These are phyloP conservation scores for Sporisorium sorghi DNA, from an alignment of 1,284 basidiomycete species.

Conservation along the genomic window DNA sequence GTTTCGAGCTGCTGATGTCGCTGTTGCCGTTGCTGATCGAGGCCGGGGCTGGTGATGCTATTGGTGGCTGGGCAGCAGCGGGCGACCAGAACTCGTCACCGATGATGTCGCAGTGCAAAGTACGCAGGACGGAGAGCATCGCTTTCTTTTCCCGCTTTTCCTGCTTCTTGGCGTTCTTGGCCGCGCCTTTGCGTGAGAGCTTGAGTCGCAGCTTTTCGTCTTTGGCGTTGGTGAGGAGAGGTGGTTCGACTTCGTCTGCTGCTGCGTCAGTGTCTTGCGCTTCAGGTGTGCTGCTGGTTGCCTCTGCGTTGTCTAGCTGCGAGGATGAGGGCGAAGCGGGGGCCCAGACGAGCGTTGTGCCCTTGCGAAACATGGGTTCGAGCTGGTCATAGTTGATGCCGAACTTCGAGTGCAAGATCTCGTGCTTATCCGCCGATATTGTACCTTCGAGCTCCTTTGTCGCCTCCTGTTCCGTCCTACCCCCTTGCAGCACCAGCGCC, in stretches of 20 bases:
- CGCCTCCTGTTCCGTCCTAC: constrained; percentile 81
- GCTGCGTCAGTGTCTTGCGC: background rate
- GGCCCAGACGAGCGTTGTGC: constrained; percentile 81
- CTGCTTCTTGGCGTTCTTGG: constrained; percentile 34
- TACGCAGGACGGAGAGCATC: constrained; percentile 46
- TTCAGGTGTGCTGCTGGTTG: background rate
- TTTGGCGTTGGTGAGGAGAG: constrained; percentile 30
- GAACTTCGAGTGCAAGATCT: constrained; percentile 85
- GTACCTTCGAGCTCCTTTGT: constrained; percentile 82
- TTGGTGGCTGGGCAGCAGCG: background rate
- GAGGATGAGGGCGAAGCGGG: background rate
- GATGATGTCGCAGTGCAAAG: constrained; percentile 67
- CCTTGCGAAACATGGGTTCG: constrained; percentile 82
- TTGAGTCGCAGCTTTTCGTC: constrained; percentile 34
- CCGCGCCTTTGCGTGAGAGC: constrained; percentile 23
- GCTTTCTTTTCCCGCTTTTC: constrained; percentile 39
- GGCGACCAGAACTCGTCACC: constrained; percentile 60
- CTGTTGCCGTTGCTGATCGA: constrained; percentile 37
- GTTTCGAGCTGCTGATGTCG: constrained; percentile 9
- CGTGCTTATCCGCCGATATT: constrained; percentile 86
- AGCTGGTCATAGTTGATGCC: constrained; percentile 88
- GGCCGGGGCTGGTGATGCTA: background rate
- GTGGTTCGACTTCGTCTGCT: background rate
- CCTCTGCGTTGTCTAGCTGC: background rate
- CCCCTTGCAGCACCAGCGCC: constrained; percentile 86